Conservation (phyloP, 2,329 filamentous ascomycete species). For the Chrysoporthe austroafricana region DNA sequence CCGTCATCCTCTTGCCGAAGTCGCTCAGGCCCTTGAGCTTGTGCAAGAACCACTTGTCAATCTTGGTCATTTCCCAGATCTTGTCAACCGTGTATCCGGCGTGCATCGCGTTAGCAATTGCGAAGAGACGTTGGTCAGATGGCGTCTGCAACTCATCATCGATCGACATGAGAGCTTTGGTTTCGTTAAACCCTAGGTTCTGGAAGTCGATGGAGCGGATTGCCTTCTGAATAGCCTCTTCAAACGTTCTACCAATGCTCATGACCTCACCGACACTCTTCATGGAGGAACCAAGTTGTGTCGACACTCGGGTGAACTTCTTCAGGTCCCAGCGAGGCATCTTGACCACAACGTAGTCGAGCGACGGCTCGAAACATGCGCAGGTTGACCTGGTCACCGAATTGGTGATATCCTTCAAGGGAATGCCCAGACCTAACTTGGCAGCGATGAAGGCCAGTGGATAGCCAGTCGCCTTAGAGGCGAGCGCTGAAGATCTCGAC, state of each 20-base stretch:
- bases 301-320: conserved; percentile 97
- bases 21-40: conserved; percentile 90
- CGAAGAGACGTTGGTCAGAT: conserved; percentile 95
- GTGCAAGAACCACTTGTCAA: conserved; percentile 97
- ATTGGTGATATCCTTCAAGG: conserved; percentile 95
- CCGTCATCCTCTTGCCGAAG: conserved; percentile 80
- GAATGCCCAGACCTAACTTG: conserved; percentile 93
- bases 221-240: conserved; percentile 98
- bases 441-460: conserved; percentile 95
- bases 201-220: conserved; percentile 94
- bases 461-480: conserved; percentile 97
- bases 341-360: conserved; percentile 98
- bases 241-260: conserved; percentile 95
- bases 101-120: conserved; percentile 97
- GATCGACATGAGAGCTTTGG: conserved; percentile 89
- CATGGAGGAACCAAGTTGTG: conserved; percentile 95
- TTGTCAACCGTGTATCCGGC: conserved; percentile 92
- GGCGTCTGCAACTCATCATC: conserved; percentile 96
- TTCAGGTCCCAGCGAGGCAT: conserved; percentile 99
- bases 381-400: conserved; percentile 94
- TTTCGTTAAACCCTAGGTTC: conserved; percentile 94
- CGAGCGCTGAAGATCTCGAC: conserved; percentile 93
- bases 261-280: conserved; percentile 99
- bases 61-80: conserved; percentile 98
- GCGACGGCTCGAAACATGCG: conserved; percentile 96